Base-by-base conservation (phyloP, 257 asterid genomes). In the Ajuga chamaepitys region DNA sequence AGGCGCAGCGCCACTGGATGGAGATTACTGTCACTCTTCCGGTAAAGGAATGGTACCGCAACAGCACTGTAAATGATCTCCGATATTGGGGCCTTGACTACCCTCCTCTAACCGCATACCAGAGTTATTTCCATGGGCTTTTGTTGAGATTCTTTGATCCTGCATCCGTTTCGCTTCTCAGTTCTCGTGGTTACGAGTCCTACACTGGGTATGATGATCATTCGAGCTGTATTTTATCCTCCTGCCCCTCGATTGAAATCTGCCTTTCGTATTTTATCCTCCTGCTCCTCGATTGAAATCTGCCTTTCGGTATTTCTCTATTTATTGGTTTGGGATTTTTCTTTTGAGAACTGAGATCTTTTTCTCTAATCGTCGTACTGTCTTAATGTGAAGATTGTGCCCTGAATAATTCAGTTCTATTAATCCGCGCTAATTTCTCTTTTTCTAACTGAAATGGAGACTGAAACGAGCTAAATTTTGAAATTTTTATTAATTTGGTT, bases 1-100 rank as follows among this genome's bases (percentile, higher is more conserved):
- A 93, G 83, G 99, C 97, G 34, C 99, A 94, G 78, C 88, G 99
- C 70, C 99, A 94, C 66, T 94, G 99, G 99, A 94, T 94, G 97
- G 99, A 94, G 86, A 86, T 94, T 58, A 86, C 97, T 1, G 61
- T 71, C 72, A 94, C 88, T 68, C 88, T 88, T 22, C 95, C 97
- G 12, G 84, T 83, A 34, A 76, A 69, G 68, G 89, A 94, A 24
- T 94, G 99, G 99, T 90, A 94, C 35, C 83, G 79, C 16, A 88
- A 94, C 75, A 80, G 84, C 76, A 72, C 95, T 11, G 57, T 61
- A 0, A 94, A 94, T 69, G 95, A 90, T 82, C 90, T 94, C 41
- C 38, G 78, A 25, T 86, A 94, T 60, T 94, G 96, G 99, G 99
- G 99, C 11, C 87, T 94, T 47, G 99, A 94, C 69, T 94, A 94